A percentile compares a stretch with the other conserved stretches of the same genome.
These are phyloP conservation scores for Plantago coronopus DNA, from an alignment of 305 asterid genomes.

Conservation along the genomic window DNA sequence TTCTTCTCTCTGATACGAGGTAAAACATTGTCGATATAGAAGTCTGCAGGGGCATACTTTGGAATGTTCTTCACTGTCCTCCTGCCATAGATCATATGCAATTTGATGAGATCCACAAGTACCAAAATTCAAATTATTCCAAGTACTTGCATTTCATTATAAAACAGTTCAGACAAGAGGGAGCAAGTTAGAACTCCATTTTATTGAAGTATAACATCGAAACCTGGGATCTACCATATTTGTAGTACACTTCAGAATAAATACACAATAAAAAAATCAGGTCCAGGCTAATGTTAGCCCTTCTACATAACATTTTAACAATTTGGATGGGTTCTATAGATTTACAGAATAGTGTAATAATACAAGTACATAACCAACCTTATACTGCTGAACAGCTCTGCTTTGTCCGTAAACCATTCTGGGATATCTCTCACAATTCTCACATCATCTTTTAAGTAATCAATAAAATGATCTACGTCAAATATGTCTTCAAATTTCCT, in stretches of 20 bases:
- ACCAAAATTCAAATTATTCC: constrained; percentile 9
- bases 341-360: constrained; percentile 3
- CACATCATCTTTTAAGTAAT: constrained; percentile 88
- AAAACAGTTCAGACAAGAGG: too few species aligned
- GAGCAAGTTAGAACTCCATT: too few species aligned
- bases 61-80: constrained; percentile 98
- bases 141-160: too few species aligned
- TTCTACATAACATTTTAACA: constrained; percentile 4
- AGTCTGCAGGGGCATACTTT: constrained; percentile 96
- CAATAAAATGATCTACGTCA: constrained; percentile 92
- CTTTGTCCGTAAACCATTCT: constrained; percentile 93
- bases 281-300: too few species aligned
- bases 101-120: constrained; percentile 24
- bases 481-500: constrained; percentile 98
- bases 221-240: too few species aligned
- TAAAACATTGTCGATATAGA: constrained; percentile 91
- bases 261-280: too few species aligned
- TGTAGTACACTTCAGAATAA: too few species aligned
- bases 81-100: constrained; percentile 36
- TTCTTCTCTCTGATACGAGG: constrained; percentile 93
- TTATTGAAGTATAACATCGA: too few species aligned
- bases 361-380: constrained; percentile 33
- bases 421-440: constrained; percentile 92
- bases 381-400: constrained; percentile 89
- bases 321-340: constrained; percentile 1